Conservation (phyloP, 2,329 filamentous ascomycete species). For the Fusarium algeriense region DNA sequence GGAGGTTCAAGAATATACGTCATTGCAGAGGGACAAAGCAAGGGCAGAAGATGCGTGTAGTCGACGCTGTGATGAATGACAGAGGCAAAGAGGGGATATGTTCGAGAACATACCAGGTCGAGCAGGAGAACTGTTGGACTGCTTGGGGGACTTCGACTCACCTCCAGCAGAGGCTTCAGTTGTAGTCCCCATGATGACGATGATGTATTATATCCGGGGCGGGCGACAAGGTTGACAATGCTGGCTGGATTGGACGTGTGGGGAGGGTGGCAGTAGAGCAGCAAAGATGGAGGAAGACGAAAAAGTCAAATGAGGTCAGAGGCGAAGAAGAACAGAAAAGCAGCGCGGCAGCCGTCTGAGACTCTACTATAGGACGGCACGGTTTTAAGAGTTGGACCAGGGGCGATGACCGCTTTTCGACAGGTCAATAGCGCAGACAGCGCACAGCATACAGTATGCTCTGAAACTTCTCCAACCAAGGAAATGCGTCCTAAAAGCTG, state of each 20-base stretch:
- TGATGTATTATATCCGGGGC: constrained; percentile 58
- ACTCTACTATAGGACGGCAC: constrained; percentile 42
- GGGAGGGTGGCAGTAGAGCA: constrained; percentile 46
- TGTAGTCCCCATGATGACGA: constrained; percentile 63
- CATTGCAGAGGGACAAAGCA: constrained; percentile 33
- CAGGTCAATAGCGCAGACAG: constrained; percentile 37
- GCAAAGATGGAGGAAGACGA: constrained; percentile 44
- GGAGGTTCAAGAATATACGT: constrained; percentile 43
- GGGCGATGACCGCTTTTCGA: constrained; percentile 40
- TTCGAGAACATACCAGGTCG: constrained; percentile 57
- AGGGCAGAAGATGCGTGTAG: background rate
- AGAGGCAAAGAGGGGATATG: constrained; percentile 18
- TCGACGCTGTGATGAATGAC: constrained; percentile 1
- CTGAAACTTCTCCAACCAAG: constrained; percentile 22
- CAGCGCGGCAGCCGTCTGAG: constrained; percentile 37
- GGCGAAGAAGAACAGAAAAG: constrained; percentile 46
- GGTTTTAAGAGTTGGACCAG: constrained; percentile 37
- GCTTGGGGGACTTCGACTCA: constrained; percentile 64
- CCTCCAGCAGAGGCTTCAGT: constrained; percentile 55
- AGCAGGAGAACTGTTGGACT: constrained; percentile 57
- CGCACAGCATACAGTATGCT: constrained; percentile 25
- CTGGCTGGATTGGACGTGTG: constrained; percentile 43
- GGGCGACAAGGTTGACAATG: constrained; percentile 45
- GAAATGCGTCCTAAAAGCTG: constrained; percentile 13
- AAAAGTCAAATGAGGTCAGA: constrained; percentile 58